Conservation (phyloP, 495 filamentous ascomycete species). For the Lentithecium fluviatile region DNA sequence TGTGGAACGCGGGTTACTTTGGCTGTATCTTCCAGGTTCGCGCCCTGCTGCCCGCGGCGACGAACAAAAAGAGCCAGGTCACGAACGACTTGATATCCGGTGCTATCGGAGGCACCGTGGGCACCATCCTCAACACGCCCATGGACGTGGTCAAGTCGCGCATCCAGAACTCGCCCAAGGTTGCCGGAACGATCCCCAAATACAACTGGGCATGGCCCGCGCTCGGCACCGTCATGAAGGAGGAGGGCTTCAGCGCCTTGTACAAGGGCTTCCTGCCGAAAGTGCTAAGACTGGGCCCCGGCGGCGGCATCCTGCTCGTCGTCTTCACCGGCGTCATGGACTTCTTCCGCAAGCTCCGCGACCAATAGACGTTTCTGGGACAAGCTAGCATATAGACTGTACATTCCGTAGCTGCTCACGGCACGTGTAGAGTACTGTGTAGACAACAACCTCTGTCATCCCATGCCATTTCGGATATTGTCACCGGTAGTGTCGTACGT, state of each 20-base stretch:
- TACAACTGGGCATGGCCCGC: conserved; percentile 98
- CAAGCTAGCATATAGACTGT: conserved; percentile 15
- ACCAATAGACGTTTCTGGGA: conserved; percentile 12
- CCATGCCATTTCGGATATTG: background rate
- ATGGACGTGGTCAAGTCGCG: conserved; percentile 97
- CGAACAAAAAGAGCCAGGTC: conserved; percentile 78
- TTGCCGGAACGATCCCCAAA: conserved; percentile 77
- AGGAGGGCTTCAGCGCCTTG: conserved; percentile 87
- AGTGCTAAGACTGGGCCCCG: conserved; percentile 83
- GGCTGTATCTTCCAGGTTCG: conserved; percentile 97
- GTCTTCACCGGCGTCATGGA: conserved; percentile 95
- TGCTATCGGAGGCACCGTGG: conserved; percentile 81
- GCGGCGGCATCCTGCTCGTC: conserved; percentile 87
- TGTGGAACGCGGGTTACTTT: conserved; percentile 98
- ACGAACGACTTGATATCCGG: conserved; percentile 85
- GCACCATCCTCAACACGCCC: conserved; percentile 92
- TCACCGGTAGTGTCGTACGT: too few species aligned
- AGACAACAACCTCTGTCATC: background rate
- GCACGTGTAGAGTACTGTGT: conserved; percentile 12
- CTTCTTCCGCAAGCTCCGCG: conserved; percentile 67
- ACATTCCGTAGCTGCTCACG: background rate
- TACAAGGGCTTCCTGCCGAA: conserved; percentile 99
- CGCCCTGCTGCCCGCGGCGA: conserved; percentile 70
- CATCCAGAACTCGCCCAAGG: conserved; percentile 87
- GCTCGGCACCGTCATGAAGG: conserved; percentile 78